Conservation (phyloP, 805 yeast genomes). For the Sugiyamaella lignohabitans region DNA sequence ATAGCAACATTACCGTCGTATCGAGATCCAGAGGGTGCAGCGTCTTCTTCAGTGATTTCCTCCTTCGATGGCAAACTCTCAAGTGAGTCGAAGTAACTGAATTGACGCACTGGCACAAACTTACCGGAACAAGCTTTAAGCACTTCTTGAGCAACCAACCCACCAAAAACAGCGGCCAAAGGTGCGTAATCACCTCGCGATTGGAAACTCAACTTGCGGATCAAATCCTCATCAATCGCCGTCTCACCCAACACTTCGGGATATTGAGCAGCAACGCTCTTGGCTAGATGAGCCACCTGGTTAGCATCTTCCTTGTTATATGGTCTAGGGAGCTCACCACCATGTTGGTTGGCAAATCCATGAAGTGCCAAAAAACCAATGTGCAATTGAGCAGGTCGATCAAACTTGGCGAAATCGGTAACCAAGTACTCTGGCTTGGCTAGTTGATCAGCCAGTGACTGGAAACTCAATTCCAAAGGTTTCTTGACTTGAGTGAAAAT, state of each 20-base stretch:
- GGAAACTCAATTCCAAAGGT: slow-evolving; percentile 59
- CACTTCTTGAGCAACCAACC: slow-evolving; percentile 93
- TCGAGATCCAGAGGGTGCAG: slow-evolving; percentile 71
- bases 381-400: slow-evolving; percentile 85
- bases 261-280: slow-evolving; percentile 51
- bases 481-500: slow-evolving; percentile 86
- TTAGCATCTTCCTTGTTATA: slow-evolving; percentile 66
- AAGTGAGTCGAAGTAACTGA: slow-evolving; percentile 86
- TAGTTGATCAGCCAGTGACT: slow-evolving; percentile 59
- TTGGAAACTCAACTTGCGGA: slow-evolving; percentile 72
- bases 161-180: slow-evolving; percentile 84
- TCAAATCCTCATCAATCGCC: slow-evolving; percentile 56
- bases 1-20: slow-evolving; percentile 96
- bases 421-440: slow-evolving; percentile 68
- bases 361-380: slow-evolving; percentile 87
- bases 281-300: slow-evolving; percentile 54
- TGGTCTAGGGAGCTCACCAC: slow-evolving; percentile 69
- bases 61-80: slow-evolving; percentile 70
- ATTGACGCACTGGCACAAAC: slow-evolving; percentile 88
- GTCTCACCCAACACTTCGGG: slow-evolving; percentile 48
- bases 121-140: slow-evolving; percentile 93
- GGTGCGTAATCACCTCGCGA: slow-evolving; percentile 92
- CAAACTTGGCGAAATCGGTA: slow-evolving; percentile 92
- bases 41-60: slow-evolving; percentile 56
- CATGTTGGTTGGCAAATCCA: slow-evolving; percentile 57